A percentile compares a stretch with the other conserved stretches of the same genome.
phyloP scores from a whole-genome alignment of 1,284 basidiomycete species.

The Thecaphora frezii region DNA sequence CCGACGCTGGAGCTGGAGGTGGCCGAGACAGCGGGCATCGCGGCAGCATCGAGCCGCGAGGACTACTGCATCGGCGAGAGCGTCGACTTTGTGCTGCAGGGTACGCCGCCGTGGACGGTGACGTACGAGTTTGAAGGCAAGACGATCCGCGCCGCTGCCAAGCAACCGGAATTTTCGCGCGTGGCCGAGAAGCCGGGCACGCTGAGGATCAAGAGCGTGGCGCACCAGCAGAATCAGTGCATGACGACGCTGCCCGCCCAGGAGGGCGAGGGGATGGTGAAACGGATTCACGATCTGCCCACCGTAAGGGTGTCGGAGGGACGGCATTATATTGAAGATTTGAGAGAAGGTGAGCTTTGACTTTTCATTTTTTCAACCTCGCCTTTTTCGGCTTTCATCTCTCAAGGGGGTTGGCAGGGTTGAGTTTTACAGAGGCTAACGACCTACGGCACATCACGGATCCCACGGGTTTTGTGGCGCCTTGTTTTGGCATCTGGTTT shows the following conservation, averaged over 20 bases:
- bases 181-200: slow-evolving; percentile 77
- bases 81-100: slow-evolving; percentile 88
- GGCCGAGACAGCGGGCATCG: slow-evolving; percentile 88
- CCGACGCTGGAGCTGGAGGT: slow-evolving; percentile 66
- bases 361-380: too few species aligned
- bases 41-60: slow-evolving; percentile 74
- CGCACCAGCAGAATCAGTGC: slow-evolving; percentile 67
- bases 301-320: slow-evolving; percentile 84
- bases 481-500: too few species aligned
- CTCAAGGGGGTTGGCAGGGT: too few species aligned
- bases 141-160: slow-evolving; percentile 72
- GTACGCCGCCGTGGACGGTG: slow-evolving; percentile 91
- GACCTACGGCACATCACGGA: too few species aligned
- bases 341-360: slow-evolving; percentile 73
- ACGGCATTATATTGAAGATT: slow-evolving; percentile 75
- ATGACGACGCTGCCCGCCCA: slow-evolving; percentile 66
- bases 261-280: slow-evolving; percentile 62
- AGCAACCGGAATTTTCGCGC: slow-evolving; percentile 78
- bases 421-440: too few species aligned
- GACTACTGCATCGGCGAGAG: slow-evolving; percentile 90
- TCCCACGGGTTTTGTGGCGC: too few species aligned
- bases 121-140: slow-evolving; percentile 83
- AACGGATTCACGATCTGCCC: slow-evolving; percentile 79
- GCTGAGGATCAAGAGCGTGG: slow-evolving; percentile 80
- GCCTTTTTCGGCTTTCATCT: too few species aligned